Base-by-base conservation (phyloP, 2,329 filamentous ascomycete genomes). In the Venturia oleaginea region DNA sequence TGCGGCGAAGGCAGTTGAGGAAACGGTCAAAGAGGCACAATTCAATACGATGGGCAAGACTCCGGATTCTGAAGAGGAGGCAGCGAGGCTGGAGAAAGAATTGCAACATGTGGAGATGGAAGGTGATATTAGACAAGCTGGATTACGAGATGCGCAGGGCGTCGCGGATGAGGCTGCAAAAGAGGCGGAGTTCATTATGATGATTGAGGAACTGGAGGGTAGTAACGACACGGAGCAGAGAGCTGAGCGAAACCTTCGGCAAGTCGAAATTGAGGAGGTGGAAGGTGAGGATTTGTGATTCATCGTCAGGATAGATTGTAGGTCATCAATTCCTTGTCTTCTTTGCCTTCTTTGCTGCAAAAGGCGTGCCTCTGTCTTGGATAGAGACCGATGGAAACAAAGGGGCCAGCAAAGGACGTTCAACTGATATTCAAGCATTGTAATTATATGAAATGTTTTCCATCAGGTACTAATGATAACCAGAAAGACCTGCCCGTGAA, bases 11-110 rank as follows among this genome's bases (percentile, higher is more conserved):
- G 75, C 69, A 17, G 72, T 68, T 30, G 72, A 74, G 46, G 72
- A 70, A 15, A 73, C 72, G 7, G 70, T 72, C 5, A 68, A 75
- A 60, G 76, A 78, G 65, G 72, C 77, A 51, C 73, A 77, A 37
- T 72, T 74, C 59, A 71, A 74, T 24, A 75, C 76, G 70, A 75
- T 75, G 69, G 74, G 67, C 19, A 66, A 59, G 1, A 42, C n/a
- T n/a, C 34, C 22, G 8, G 24, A 60, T 60, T 38, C 34, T 13
- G 37, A 64, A 40, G 59, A 55, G 30, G 64, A 62, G 34, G 55
- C 34, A 34, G 43, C 24, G 32, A 42, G 13, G 42, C n/a, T 48
- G 37, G 63, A 64, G 22, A 55, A 22, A 24, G 30, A 51, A 19
- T 42, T 62, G 32, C 38, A 22, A 43, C 17, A 54, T 13, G 65